Conservation (phyloP, 2,329 filamentous ascomycete genomes). For the Calonectria pseudoreteaudii region DNA sequence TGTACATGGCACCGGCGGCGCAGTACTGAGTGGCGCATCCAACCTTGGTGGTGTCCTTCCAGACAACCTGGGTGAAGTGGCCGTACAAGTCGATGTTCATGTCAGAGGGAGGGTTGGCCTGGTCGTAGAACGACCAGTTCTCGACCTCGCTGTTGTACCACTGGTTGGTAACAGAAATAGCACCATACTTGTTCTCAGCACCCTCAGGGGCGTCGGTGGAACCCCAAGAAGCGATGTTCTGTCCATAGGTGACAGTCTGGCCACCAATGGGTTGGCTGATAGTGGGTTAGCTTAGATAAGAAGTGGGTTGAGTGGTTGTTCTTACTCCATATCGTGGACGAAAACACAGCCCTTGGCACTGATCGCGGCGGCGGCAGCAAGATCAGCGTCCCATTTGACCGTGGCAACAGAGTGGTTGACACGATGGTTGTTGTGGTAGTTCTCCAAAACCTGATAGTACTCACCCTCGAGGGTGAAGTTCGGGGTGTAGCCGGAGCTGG, state of each 20-base stretch:
- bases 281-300: no score
- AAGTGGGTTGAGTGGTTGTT: no score
- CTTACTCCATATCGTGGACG: conserved; percentile 79
- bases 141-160: conserved; percentile 89
- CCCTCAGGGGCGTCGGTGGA: conserved; percentile 51
- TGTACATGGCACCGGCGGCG: conserved; percentile 58
- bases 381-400: conserved; percentile 73
- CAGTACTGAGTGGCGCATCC: conserved; percentile 79
- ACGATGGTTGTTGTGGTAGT: conserved; percentile 90
- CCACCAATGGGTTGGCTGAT: no score
- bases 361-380: conserved; percentile 65
- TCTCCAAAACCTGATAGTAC: conserved; percentile 60
- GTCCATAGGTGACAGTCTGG: conserved; percentile 70
- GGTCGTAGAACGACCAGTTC: conserved; percentile 70
- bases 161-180: conserved; percentile 78
- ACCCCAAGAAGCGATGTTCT: conserved; percentile 85
- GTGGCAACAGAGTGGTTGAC: conserved; percentile 79
- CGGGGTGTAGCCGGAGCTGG: conserved; percentile 13
- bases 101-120: conserved; percentile 67
- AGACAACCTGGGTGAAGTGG: conserved; percentile 59
- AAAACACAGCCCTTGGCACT: conserved; percentile 78
- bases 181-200: conserved; percentile 65
- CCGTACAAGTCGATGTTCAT: conserved; percentile 74
- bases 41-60: conserved; percentile 52
- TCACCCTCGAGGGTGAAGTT: conserved; percentile 28